Conservation (phyloP, 257 asterid species). For the Vinca minor region DNA sequence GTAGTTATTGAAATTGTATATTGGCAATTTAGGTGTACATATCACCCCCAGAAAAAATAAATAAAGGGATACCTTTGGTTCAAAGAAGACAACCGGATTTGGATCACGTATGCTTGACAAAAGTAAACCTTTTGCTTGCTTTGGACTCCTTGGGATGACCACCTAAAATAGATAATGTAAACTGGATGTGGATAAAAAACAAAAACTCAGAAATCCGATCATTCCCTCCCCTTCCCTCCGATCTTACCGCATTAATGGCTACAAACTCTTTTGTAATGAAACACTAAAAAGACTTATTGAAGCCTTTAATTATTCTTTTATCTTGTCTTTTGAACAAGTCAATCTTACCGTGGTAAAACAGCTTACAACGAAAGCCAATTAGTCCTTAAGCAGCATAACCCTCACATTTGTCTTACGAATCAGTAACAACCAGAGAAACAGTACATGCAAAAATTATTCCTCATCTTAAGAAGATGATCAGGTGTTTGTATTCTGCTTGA, state of each 20-base stretch:
- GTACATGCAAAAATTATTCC: not conserved
- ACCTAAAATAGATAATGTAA: slow-evolving; percentile 35
- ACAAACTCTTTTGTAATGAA: not conserved
- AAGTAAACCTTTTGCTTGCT: slow-evolving; percentile 82
- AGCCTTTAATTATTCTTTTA: not conserved
- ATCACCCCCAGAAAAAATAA: not conserved
- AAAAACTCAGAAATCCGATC: slow-evolving; percentile 1
- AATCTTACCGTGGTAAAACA: no score
- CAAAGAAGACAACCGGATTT: slow-evolving; percentile 87
- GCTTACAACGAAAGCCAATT: no score
- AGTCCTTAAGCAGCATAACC: not conserved
- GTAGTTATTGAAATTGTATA: not conserved
- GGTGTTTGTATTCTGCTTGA: not conserved
- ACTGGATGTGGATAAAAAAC: not conserved
- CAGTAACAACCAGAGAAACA: slow-evolving; percentile 1
- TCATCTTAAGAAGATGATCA: not conserved
- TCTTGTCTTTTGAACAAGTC: not conserved
- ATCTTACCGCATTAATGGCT: not conserved
- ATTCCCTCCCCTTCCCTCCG: not conserved
- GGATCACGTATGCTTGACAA: slow-evolving; percentile 85
- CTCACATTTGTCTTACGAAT: not conserved
- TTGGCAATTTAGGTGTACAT: not conserved
- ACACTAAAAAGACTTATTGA: not conserved
- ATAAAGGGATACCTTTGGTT: slow-evolving; percentile 63
- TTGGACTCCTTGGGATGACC: slow-evolving; percentile 94